Base-by-base conservation (phyloP, 2,329 filamentous ascomycete species). In the Pseudopyricularia javanii region DNA sequence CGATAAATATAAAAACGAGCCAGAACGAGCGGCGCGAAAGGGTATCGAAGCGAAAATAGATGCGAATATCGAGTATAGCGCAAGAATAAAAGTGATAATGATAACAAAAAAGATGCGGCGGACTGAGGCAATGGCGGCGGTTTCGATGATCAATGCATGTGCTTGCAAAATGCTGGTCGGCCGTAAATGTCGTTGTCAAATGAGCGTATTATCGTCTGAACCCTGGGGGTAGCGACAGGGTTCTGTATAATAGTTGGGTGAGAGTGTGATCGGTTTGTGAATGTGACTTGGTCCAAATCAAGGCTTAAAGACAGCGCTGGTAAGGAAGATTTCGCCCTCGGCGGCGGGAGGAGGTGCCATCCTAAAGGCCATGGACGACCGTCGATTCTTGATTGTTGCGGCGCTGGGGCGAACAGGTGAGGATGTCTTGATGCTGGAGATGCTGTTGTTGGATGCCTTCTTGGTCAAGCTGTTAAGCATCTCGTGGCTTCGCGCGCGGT, bases 401-500 rank as follows among this genome's bases (percentile, higher is more conserved):
- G 40, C 49, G 40, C n/a, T 51, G 40, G 22, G 56, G 53, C 20
- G 56, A 54, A 17, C 35, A 28, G 33, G 51, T 37, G 28, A 37
- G 26, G 51, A 51, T 47, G 30, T 50, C 32, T 50, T 50, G 48
- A 34, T 35, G 37, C 50, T 52, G 14, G 50, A 52, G 35, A 8
- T 22, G 63, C 61, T 45, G 62, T 60, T 28, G 62, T 59, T 22
- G 65, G 62, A 26, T 62, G 61, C 45, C 52, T 61, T 63, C 55
- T 61, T 65, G 28, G 63, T 58, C 17, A 61, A 57, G 26, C 70
- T 69, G 33, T 65, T 71, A 45, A 80, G 67, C 49, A 72, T 64
- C 56, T 80, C 76, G 49, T 76, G 72, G 64, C 77, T 81, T 48
- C 63, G 70, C 47, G 74, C 68, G 14, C 74, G 72, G 56, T 77